Percentiles rank a stretch among this genome's conserved stretches.
phyloP scores from a whole-genome alignment of 148 eudicot genomes.

The Simmondsia chinensis region DNA sequence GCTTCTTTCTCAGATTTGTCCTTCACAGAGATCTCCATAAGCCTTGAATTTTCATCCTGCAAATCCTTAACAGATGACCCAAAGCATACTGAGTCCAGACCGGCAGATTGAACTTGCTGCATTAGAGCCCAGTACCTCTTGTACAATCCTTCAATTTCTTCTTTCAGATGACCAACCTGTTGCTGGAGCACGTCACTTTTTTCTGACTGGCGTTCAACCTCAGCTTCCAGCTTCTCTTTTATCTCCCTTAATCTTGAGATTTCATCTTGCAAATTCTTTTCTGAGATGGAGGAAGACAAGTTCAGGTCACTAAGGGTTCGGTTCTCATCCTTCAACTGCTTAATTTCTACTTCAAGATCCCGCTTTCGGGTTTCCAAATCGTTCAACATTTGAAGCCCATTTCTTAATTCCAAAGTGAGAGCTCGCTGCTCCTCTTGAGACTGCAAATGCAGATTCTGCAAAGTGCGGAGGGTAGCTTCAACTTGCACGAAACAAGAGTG shows the following conservation, averaged over 20 bases:
- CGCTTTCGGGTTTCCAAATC: constrained; percentile 46
- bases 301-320: constrained; percentile 35
- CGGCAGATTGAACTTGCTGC: constrained; percentile 46
- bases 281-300: constrained; percentile 29
- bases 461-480: constrained; percentile 52
- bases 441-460: constrained; percentile 49
- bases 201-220: constrained; percentile 51
- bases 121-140: constrained; percentile 45
- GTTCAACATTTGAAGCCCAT: constrained; percentile 63
- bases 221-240: constrained; percentile 72
- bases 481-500: constrained; percentile 44
- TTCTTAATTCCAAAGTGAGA: constrained; percentile 59
- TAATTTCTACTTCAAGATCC: constrained; percentile 57
- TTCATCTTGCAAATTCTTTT: constrained; percentile 46
- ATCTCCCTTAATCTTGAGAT: constrained; percentile 41
- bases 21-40: constrained; percentile 37
- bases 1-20: constrained; percentile 43
- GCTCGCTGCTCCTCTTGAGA: constrained; percentile 79
- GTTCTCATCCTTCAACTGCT: constrained; percentile 51
- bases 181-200: constrained; percentile 42
- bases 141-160: constrained; percentile 53
- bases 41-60: constrained; percentile 60
- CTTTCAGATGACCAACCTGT: constrained; percentile 46
- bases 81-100: constrained; percentile 52
- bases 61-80: constrained; percentile 38